Percentiles rank a stretch among this genome's conserved stretches.
Evolutionary conservation across 2,329 filamentous ascomycete genomes (phyloP).

Genomic region (Aspergillus proliferans): DNA sequence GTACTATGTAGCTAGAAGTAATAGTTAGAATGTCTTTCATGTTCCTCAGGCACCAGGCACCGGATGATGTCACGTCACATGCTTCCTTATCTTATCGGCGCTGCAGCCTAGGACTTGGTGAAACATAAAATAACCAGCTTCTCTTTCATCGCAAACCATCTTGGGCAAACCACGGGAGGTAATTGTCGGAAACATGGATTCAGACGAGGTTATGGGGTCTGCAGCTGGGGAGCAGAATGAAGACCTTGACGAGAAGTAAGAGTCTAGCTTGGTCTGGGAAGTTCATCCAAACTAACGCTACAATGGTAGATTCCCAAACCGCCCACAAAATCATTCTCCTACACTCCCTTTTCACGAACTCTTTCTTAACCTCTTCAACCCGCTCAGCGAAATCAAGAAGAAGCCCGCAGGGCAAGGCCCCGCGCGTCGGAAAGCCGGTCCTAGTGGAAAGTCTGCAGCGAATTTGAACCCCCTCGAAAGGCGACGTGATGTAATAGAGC

Average conservation of each 20-base stretch:
- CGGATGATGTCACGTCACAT: constrained; percentile 21
- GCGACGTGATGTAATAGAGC: constrained; percentile 71
- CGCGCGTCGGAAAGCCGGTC: constrained; percentile 54
- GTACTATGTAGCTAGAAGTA: no score
- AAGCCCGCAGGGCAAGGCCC: constrained; percentile 52
- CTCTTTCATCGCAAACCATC: not conserved
- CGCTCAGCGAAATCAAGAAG: constrained; percentile 70
- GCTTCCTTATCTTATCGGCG: constrained; percentile 19
- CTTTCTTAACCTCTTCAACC: constrained; percentile 73
- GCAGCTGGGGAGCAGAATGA: constrained; percentile 15
- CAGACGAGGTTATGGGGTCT: constrained; percentile 17
- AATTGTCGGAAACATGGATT: constrained; percentile 19
- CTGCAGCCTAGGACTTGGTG: constrained; percentile 19
- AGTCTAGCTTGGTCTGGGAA: no score
- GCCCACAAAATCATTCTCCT: constrained; percentile 71
- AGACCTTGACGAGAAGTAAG: constrained; percentile 28
- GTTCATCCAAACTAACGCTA: constrained; percentile 1
- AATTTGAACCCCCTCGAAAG: constrained; percentile 68
- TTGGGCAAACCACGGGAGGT: not conserved
- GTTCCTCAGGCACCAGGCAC: not conserved
- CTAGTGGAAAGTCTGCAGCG: constrained; percentile 42
- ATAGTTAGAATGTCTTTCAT: no score
- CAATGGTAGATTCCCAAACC: constrained; percentile 63
- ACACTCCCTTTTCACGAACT: constrained; percentile 80
- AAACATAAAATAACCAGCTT: constrained; percentile 7